phyloP scores from a whole-genome alignment of 306 rosid genomes.

The Astragalus membranaceus region DNA sequence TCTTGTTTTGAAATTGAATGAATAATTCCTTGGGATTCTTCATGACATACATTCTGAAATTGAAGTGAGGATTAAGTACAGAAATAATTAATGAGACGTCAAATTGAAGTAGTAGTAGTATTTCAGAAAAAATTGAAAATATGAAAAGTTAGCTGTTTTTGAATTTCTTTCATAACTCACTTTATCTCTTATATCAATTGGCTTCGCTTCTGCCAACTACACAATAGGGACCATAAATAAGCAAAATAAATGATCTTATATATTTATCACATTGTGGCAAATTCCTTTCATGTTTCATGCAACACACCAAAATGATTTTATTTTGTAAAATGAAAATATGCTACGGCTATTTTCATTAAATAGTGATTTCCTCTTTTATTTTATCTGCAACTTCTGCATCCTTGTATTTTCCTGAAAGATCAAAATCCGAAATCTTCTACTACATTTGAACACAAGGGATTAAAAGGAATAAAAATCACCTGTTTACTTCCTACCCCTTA shows the following conservation, averaged over 20 bases:
- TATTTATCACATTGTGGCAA: conserved; percentile 11
- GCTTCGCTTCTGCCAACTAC: conserved; percentile 41
- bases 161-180: conserved; percentile 19
- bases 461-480: neutral
- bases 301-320: neutral
- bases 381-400: conserved; percentile 9
- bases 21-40: no score
- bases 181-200: conserved; percentile 45
- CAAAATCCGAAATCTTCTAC: neutral
- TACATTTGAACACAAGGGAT: neutral
- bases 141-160: conserved; percentile 36
- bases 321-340: neutral
- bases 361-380: neutral
- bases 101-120: no score
- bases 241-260: conserved; percentile 28
- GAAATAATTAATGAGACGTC: conserved; percentile 32
- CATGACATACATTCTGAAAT: conserved; percentile 43
- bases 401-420: conserved; percentile 7
- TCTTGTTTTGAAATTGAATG: no score
- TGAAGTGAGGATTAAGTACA: conserved; percentile 37
- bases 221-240: conserved; percentile 35
- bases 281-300: conserved; percentile 21
- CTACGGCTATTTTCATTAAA: neutral
- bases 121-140: no score
- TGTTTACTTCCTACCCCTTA: neutral